Evolutionary conservation across 495 filamentous ascomycete species (phyloP).

Genomic region (Eremomyces bilateralis): DNA sequence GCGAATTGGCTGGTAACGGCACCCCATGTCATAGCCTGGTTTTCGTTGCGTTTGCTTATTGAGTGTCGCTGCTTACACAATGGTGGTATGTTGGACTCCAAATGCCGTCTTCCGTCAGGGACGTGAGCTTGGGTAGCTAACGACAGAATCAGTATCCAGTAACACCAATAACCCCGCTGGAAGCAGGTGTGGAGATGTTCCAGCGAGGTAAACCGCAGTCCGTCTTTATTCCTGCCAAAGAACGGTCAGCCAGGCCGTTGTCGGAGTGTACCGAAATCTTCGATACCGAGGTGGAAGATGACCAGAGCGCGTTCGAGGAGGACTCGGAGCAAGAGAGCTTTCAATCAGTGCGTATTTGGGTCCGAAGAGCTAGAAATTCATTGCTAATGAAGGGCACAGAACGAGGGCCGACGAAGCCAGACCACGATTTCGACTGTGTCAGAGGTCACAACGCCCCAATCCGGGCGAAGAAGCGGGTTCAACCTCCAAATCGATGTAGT

Average conservation of each 20-base stretch:
- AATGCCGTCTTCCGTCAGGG: too few relatives aligned
- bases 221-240: slow-evolving; percentile 11
- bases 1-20: too few relatives aligned
- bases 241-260: slow-evolving; percentile 21
- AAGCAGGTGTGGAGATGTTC: slow-evolving; percentile 30
- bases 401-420: slow-evolving; percentile 34
- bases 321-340: slow-evolving; percentile 42
- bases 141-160: slow-evolving; percentile 18
- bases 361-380: too few relatives aligned
- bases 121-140: too few relatives aligned
- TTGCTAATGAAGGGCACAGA: too few relatives aligned
- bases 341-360: slow-evolving; percentile 36
- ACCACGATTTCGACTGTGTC: slow-evolving; percentile 60
- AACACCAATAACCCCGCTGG: slow-evolving; percentile 18
- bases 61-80: too few relatives aligned
- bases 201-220: slow-evolving; percentile 15
- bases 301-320: slow-evolving; percentile 35
- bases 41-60: too few relatives aligned
- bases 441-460: slow-evolving; percentile 47
- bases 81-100: too few relatives aligned
- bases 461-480: slow-evolving; percentile 25
- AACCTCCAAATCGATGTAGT: slow-evolving; percentile 20
- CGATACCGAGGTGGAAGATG: slow-evolving; percentile 37
- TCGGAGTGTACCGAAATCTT: slow-evolving; percentile 51
- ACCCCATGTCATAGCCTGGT: too few relatives aligned